Base-by-base conservation (phyloP, 2,329 filamentous ascomycete genomes). In the Sporothrix protearum region DNA sequence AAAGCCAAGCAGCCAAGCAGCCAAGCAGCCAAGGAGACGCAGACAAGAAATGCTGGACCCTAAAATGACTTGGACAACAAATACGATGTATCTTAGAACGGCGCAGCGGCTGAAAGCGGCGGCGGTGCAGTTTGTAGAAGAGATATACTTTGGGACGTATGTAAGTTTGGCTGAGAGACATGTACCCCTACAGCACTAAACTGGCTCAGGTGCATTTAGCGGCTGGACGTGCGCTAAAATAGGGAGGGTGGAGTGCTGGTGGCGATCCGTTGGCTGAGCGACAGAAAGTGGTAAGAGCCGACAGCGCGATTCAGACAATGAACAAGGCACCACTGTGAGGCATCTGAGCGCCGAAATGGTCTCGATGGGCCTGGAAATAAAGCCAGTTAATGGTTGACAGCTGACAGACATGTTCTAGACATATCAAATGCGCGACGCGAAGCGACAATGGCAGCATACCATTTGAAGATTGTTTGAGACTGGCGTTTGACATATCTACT, bases 181-280 rank as follows among this genome's bases (percentile, higher is more conserved):
- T 7, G 59, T 64, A 64, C 33, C n/a, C 42, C 36, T 64, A 64
- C 59, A 16, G 5, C 1, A 3, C 59, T 28, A 33, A 49, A 47
- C 16, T 64, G 36, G 61, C 22, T 4, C 39, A 64, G 39, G 30
- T 59, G 12, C 61, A 47, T 12, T 22, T 28, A 28, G 45, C 45
- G 16, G 47, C 30, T 53, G 39, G 49, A 28, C n/a, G 47, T 59
- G 53, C 47, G 53, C 39, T 69, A 69, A 61, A 47, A 61, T 22
- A 61, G 68, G 36, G 30, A 47, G n/a, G 33, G 30, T 57, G 66
- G 66, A 47, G 16, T 64, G 42, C 25, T 22, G 19, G 39, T 33
- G 63, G 16, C 63, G 51, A 53, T 30, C 42, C 25, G 68, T 69
- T 69, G 68, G 68, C 68, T 69, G 68, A 69, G 68, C 68, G 68